Base-by-base conservation (phyloP, 1,284 basidiomycete genomes). In the Marasmius oreades region DNA sequence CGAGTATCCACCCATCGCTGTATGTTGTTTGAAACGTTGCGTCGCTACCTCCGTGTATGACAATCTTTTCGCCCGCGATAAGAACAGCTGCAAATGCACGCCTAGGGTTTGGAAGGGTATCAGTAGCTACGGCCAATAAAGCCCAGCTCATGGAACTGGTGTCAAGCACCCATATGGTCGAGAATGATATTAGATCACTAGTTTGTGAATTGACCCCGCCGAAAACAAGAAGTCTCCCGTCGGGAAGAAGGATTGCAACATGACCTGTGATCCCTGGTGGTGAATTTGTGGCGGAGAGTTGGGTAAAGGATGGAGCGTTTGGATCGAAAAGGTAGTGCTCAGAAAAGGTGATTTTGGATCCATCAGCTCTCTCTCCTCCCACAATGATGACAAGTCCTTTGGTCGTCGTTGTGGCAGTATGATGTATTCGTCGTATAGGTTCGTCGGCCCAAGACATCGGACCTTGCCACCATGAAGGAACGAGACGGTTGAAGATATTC, bases 11-110 rank as follows among this genome's bases (percentile, higher is more conserved):
- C 2, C 87, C 88, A 66, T 94, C 92, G 45, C 71, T 76, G 55
- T 81, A 82, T 12, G 78, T 81, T 1, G 66, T 74, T 62, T 83
- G 78, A 52, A 88, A 73, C 28, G 63, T 67, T 5, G 77, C 78
- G 66, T 88, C 84, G n/a, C 81, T 79, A 11, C 92, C 92, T 20
- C 92, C 92, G 36, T 92, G 88, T 11, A 94, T 81, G 53, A 93
- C 71, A 26, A 92, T 72, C 55, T 78, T 79, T 24, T 77, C 80
- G 46, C 77, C 76, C 36, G 78, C 71, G 20, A 86, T 74, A 12
- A 82, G 66, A 0, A 78, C 77, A 1, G 84, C 76, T 0, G 84
- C 86, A 57, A 92, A 91, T 12, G 82, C 85, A 36, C 88, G 77
- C 48, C 92, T 81, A n/a, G 85, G 76, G 16, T 63, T 55, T 7